These are phyloP conservation scores for Ogataea paraovalis DNA, from an alignment of 805 yeast genomes.

Conservation along the genomic window DNA sequence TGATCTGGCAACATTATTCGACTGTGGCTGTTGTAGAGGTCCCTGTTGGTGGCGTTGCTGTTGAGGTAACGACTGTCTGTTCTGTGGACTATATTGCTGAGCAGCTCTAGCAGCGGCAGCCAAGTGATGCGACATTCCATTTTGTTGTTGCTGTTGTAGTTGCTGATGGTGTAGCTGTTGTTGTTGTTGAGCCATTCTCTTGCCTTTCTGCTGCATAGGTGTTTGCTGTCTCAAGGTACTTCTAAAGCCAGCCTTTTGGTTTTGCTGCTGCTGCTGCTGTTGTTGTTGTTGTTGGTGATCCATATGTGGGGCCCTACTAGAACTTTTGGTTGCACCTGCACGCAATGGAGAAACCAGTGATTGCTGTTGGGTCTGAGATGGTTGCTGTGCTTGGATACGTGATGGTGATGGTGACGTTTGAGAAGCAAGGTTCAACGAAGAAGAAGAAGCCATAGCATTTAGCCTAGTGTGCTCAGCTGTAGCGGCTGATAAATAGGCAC, in stretches of 20 bases:
- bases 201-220: background rate
- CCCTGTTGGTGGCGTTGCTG: slow-evolving; percentile 5
- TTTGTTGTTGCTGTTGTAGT: slow-evolving; percentile 26
- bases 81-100: slow-evolving; percentile 15
- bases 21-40: slow-evolving; percentile 6
- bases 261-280: slow-evolving; percentile 9
- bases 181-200: background rate
- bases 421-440: slow-evolving; percentile 30
- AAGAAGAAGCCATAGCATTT: slow-evolving; percentile 53
- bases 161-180: slow-evolving; percentile 1
- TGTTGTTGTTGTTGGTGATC: slow-evolving; percentile 4
- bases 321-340: slow-evolving; percentile 10
- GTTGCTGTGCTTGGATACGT: slow-evolving; percentile 10
- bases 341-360: background rate
- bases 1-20: slow-evolving; percentile 3
- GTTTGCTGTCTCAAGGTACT: slow-evolving; percentile 1
- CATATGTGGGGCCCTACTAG: slow-evolving; percentile 16
- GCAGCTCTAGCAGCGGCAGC: slow-evolving; percentile 34
- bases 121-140: slow-evolving; percentile 14
- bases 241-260: slow-evolving; percentile 1
- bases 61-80: slow-evolving; percentile 5
- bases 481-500: slow-evolving; percentile 62
- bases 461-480: slow-evolving; percentile 78
- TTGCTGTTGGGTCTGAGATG: slow-evolving; percentile 2
- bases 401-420: slow-evolving; percentile 11